A percentile compares a stretch with the other conserved stretches of the same genome.
phyloP scores from a whole-genome alignment of 176 grass and related monocot species.

The Zea mays region DNA sequence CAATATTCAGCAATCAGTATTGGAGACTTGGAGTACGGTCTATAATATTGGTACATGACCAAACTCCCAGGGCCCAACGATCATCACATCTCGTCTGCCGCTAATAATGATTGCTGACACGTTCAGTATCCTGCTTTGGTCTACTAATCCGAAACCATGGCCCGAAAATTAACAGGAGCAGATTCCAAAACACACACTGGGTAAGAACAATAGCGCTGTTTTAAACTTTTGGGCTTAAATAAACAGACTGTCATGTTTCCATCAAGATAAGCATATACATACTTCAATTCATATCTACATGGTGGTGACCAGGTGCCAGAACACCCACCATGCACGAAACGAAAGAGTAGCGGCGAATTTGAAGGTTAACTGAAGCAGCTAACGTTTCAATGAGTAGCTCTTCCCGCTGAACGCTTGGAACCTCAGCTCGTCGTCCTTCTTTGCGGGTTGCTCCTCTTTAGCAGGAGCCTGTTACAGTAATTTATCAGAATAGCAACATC shows the following conservation, averaged over 20 bases:
- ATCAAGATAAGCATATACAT: constrained; percentile 27
- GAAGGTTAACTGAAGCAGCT: constrained; percentile 6
- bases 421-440: constrained; percentile 72
- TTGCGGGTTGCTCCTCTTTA: constrained; percentile 48
- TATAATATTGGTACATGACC: neutral
- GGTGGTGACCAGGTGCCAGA: constrained; percentile 8
- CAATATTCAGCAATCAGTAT: neutral
- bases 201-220: neutral
- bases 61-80: neutral
- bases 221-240: neutral
- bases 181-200: neutral
- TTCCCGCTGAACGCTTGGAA: constrained; percentile 80
- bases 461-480: constrained; percentile 49
- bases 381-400: constrained; percentile 74
- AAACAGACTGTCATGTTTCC: constrained; percentile 18
- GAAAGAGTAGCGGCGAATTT: neutral
- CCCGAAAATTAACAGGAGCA: neutral
- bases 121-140: neutral
- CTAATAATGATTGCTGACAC: neutral
- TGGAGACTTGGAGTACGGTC: no score
- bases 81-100: constrained; percentile 8
- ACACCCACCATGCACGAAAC: neutral
- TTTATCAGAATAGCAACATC: neutral
- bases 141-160: neutral
- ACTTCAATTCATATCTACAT: constrained; percentile 31